A percentile compares a stretch with the other conserved stretches of the same genome.
phyloP scores from a whole-genome alignment of 129 eudicot genomes.

The Oenanthe sinensis region DNA sequence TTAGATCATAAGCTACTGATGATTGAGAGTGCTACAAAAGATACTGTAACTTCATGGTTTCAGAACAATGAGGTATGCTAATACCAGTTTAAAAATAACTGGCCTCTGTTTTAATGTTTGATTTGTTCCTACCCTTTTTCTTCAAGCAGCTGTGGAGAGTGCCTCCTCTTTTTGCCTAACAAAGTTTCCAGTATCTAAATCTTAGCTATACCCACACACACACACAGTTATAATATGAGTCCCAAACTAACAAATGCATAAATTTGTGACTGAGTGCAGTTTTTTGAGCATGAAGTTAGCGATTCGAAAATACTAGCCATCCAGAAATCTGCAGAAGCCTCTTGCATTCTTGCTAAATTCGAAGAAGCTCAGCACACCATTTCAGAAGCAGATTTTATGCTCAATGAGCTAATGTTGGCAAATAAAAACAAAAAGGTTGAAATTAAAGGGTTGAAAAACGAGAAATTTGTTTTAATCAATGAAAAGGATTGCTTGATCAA shows the following conservation, averaged over 20 bases:
- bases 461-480: slow-evolving; percentile 20
- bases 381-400: slow-evolving; percentile 81
- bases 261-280: slow-evolving; percentile 27
- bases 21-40: slow-evolving; percentile 37
- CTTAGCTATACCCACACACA: not conserved
- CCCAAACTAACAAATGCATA: not conserved
- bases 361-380: slow-evolving; percentile 76
- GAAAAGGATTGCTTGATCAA: slow-evolving; percentile 37
- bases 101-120: not conserved
- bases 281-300: slow-evolving; percentile 56
- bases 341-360: slow-evolving; percentile 61
- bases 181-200: not conserved
- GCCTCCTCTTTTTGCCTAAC: too few species aligned
- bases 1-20: slow-evolving; percentile 44
- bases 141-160: not conserved
- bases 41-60: slow-evolving; percentile 43
- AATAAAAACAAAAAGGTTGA: slow-evolving; percentile 70
- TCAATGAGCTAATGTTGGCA: slow-evolving; percentile 75
- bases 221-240: not conserved
- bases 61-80: slow-evolving; percentile 52
- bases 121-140: not conserved
- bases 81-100: not conserved
- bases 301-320: slow-evolving; percentile 55
- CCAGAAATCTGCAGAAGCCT: slow-evolving; percentile 71
- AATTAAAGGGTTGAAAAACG: slow-evolving; percentile 38